Evolutionary conservation across 805 yeast genomes (phyloP).

Genomic region (Saccharomycopsis malanga): DNA sequence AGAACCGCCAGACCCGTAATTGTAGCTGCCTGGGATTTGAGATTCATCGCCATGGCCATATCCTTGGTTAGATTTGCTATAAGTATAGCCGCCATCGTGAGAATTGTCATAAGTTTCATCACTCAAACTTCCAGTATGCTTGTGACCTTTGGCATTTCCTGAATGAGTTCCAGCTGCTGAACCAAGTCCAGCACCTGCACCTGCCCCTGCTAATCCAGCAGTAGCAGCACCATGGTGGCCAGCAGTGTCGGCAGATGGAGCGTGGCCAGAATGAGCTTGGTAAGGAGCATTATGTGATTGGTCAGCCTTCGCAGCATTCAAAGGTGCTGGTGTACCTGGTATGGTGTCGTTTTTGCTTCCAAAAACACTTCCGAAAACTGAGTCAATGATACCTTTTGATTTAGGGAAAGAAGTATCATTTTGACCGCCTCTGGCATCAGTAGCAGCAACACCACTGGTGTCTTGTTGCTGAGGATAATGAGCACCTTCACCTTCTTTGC

Average conservation of each 20-base stretch:
- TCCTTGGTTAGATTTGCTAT: background rate
- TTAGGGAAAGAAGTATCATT: background rate
- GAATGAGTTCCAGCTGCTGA: background rate
- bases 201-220: background rate
- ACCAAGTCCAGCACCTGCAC: background rate
- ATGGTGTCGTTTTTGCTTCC: background rate
- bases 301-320: background rate
- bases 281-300: background rate
- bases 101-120: background rate
- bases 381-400: background rate
- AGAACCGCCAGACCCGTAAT: background rate
- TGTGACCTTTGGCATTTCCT: background rate
- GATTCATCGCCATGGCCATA: background rate
- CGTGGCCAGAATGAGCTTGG: background rate
- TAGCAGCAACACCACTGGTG: too few relatives aligned
- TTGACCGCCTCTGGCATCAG: too few relatives aligned
- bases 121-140: slow-evolving; percentile 3
- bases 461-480: too few relatives aligned
- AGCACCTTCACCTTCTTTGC: background rate
- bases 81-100: background rate
- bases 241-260: background rate
- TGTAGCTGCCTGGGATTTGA: background rate
- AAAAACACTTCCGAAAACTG: background rate
- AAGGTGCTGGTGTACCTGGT: background rate
- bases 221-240: background rate